Percentiles rank a stretch among this genome's conserved stretches.
phyloP scores from a whole-genome alignment of 495 filamentous ascomycete genomes.

The Podospora tetraspora region DNA sequence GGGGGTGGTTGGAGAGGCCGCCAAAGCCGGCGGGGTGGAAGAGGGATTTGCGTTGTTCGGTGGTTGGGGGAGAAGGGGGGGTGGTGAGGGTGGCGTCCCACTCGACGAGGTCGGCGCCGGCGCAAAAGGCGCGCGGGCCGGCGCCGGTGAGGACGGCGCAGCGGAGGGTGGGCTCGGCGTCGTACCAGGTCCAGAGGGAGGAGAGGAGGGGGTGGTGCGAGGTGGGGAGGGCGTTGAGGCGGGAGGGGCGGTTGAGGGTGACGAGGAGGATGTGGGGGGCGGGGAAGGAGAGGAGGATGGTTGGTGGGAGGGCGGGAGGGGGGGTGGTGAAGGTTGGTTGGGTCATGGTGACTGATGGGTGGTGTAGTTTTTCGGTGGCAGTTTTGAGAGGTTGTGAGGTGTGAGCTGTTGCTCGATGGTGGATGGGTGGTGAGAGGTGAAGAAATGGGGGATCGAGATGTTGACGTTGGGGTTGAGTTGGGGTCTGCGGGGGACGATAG shows the following conservation, averaged over 20 bases:
- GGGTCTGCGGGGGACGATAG: background rate
- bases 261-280: slow-evolving; percentile 52
- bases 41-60: background rate
- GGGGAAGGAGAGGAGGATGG: slow-evolving; percentile 51
- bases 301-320: slow-evolving; percentile 19
- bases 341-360: background rate
- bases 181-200: slow-evolving; percentile 53
- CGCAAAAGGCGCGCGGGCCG: slow-evolving; percentile 48
- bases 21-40: slow-evolving; percentile 37
- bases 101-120: slow-evolving; percentile 53
- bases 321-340: background rate
- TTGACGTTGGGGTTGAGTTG: background rate
- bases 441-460: background rate
- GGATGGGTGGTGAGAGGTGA: background rate
- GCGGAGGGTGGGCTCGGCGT: slow-evolving; percentile 49
- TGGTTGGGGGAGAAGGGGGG: slow-evolving; percentile 34
- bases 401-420: background rate
- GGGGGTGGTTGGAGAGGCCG: slow-evolving; percentile 44
- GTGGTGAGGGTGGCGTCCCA: slow-evolving; percentile 38
- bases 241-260: slow-evolving; percentile 55
- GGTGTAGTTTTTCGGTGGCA: background rate
- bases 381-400: background rate
- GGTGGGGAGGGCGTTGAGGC: slow-evolving; percentile 54
- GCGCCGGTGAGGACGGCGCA: slow-evolving; percentile 54
- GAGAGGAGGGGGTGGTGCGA: slow-evolving; percentile 49